A percentile compares a stretch with the other conserved stretches of the same genome.
These are phyloP conservation scores for Claviceps maximensis DNA, from an alignment of 2,329 filamentous ascomycete genomes.

Conservation along the genomic window DNA sequence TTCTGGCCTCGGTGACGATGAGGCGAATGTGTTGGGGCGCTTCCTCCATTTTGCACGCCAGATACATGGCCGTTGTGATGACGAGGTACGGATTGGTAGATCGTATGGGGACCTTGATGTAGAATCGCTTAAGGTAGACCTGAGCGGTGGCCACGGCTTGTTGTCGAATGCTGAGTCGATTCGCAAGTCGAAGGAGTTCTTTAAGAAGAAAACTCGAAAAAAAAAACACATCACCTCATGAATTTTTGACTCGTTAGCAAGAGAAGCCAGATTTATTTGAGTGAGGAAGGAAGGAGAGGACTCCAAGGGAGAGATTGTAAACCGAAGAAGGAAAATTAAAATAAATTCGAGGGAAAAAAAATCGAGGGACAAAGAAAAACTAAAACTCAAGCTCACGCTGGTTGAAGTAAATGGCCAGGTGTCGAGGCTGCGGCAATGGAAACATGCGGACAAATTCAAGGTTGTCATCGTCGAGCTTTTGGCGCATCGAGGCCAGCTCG, in stretches of 20 bases:
- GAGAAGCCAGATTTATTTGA: neutral
- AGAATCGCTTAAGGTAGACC: conserved; percentile 89
- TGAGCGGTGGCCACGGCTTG: conserved; percentile 91
- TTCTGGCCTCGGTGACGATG: conserved; percentile 73
- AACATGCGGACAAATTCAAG: conserved; percentile 62
- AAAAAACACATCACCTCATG: neutral
- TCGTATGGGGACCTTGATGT: conserved; percentile 78
- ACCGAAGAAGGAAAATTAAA: neutral
- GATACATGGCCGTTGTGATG: conserved; percentile 82
- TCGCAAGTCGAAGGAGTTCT: conserved; percentile 74
- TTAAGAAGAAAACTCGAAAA: neutral
- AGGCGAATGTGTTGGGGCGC: conserved; percentile 90
- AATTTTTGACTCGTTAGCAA: neutral
- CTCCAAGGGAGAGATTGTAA: too few relatives aligned
- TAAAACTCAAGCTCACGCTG: conserved; percentile 57
- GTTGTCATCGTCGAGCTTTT: conserved; percentile 66
- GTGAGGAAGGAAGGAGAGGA: neutral
- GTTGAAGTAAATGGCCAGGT: conserved; percentile 85
- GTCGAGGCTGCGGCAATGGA: conserved; percentile 66
- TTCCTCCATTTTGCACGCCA: conserved; percentile 97
- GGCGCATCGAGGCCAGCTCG: conserved; percentile 61
- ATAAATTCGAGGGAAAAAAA: too few relatives aligned
- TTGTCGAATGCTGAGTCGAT: conserved; percentile 73
- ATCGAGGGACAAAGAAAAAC: neutral
- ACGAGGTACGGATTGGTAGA: conserved; percentile 89